phyloP scores from a whole-genome alignment of 192 early-diverging fungal species.

The Linnemannia schmuckeri region DNA sequence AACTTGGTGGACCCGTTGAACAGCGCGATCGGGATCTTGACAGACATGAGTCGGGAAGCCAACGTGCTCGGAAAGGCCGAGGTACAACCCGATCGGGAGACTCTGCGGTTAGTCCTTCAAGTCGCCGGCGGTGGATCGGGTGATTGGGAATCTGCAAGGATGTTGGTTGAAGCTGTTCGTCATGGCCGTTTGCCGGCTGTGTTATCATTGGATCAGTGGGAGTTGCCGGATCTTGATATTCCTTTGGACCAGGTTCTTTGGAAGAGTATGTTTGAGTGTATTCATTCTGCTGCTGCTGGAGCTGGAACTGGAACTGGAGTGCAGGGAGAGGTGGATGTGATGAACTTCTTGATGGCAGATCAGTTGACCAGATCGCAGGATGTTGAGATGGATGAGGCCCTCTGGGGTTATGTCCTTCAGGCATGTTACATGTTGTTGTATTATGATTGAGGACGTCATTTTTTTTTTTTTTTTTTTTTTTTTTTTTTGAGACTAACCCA shows the following conservation, averaged over 20 bases:
- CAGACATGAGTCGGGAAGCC: conserved; percentile 51
- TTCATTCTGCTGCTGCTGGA: conserved; percentile 11
- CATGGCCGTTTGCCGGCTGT: conserved; percentile 49
- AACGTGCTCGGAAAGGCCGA: conserved; percentile 29
- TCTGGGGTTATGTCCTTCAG: conserved; percentile 45
- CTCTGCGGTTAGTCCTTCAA: conserved; percentile 28
- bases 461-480: not conserved
- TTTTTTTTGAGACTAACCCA: not conserved
- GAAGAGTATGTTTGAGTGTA: conserved; percentile 47
- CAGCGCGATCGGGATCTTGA: conserved; percentile 43
- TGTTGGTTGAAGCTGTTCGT: conserved; percentile 45
- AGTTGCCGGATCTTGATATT: conserved; percentile 37
- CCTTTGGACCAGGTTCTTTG: conserved; percentile 30
- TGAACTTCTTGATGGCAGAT: conserved; percentile 43
- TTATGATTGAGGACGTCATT: not conserved
- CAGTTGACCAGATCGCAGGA: conserved; percentile 24
- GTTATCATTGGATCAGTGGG: conserved; percentile 50
- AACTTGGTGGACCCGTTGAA: conserved; percentile 19
- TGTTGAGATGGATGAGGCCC: conserved; percentile 34
- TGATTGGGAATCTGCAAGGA: conserved; percentile 19
- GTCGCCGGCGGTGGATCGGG: conserved; percentile 12
- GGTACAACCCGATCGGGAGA: conserved; percentile 42
- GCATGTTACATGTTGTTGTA: not conserved
- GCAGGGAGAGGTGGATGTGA: conserved; percentile 19
- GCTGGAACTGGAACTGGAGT: not conserved